Base-by-base conservation (phyloP, 1,284 basidiomycete species). In the Sutorius eximius region DNA sequence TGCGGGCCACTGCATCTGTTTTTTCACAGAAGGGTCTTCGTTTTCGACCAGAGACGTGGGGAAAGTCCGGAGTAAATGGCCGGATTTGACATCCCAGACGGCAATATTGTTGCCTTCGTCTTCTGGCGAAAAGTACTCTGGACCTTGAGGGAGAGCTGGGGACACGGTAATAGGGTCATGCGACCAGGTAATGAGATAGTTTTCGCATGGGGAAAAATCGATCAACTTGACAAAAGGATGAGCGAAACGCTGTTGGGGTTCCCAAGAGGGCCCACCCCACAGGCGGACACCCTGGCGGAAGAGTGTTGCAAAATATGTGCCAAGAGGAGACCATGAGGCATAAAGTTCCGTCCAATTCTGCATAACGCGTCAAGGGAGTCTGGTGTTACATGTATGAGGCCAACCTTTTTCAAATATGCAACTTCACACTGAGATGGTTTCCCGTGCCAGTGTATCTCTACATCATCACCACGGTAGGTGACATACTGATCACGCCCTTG, bases 91-190 rank as follows among this genome's bases (percentile, higher is more conserved):
- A 66, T 99, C 95, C 97, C 97, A 99, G 27, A 99, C 86, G 54
- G 96, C 97, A 61, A 98, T 86, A 67, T 95, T 92, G 76, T 98
- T 95, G 38, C 96, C 97, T 75, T 98, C 95, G 72, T 99, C 97
- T 62, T 95, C 93, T 11, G 90, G 85, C 45, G 93, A 91, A 75
- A 96, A 93, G 67, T 86, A 91, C 66, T 91, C 89, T 51, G 93
- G 84, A 32, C 91, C 90, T 74, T 92, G 87, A 54, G 83, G 77
- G 42, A 90, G 87, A 60, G 87, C 87, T 60, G 93, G 89, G 38
- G 91, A 89, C 36, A 95, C 89, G 56, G 88, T 82, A 65, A 99
- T 96, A 20, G 95, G 88, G 64, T 98, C 93, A 64, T 95, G 91
- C 9, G 97, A 98, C 94, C 96, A 99, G 41, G 97, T 99, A 65